Evolutionary conservation across 345 rosid genomes (phyloP).

Genomic region (Rhodomyrtus tomentosa): DNA sequence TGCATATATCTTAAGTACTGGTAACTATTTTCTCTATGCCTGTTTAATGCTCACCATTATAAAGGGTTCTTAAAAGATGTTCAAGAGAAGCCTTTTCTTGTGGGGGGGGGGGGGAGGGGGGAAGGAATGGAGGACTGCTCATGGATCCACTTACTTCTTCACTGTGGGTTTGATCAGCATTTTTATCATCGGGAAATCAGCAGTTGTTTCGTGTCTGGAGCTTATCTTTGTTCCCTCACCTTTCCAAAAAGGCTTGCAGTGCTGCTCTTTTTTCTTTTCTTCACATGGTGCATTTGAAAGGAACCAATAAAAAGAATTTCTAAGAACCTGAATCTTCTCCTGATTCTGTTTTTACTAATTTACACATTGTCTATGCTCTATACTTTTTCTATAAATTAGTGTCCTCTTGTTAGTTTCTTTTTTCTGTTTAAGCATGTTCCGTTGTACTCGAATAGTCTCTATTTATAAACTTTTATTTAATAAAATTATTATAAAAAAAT

Average conservation of each 20-base stretch:
- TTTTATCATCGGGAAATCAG: not conserved
- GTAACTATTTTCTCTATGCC: not conserved
- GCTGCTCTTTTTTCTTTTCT: not conserved
- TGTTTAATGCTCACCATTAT: not conserved
- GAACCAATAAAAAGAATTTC: not conserved
- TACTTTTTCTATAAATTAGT: not conserved
- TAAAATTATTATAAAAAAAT: not conserved
- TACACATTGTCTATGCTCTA: not conserved
- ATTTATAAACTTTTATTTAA: not conserved
- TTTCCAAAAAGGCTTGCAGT: not conserved
- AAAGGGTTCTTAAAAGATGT: not conserved
- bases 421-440: not conserved
- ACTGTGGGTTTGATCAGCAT: not conserved
- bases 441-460: not conserved
- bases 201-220: not conserved
- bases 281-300: not conserved
- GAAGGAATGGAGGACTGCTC: too few species aligned
- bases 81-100: not conserved
- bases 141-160: too few species aligned
- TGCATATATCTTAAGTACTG: not conserved
- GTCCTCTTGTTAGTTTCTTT: not conserved
- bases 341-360: not conserved
- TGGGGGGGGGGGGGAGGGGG: not conserved
- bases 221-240: not conserved
- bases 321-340: not conserved